phyloP scores from a whole-genome alignment of 176 grass and related monocot genomes.

The Tillandsia fasciculata region DNA sequence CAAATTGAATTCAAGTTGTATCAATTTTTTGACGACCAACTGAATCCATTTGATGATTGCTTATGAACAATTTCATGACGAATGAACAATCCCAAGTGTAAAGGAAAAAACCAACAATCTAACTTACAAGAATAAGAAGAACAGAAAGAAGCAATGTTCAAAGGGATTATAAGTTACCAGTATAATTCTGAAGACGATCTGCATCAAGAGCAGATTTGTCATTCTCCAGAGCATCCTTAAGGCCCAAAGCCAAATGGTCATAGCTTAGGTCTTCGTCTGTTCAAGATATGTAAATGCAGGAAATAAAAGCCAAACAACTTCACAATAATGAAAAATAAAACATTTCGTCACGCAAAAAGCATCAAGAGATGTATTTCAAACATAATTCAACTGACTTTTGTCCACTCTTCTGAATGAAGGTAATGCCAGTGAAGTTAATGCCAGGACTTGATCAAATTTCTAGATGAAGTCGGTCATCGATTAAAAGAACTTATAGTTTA shows the following conservation, averaged over 20 bases:
- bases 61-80: background rate
- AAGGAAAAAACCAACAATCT: background rate
- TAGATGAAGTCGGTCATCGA: no score
- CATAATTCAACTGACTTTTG: no score
- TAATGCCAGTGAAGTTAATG: no score
- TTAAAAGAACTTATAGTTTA: no score
- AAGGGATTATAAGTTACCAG: constrained; percentile 31
- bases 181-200: constrained; percentile 64
- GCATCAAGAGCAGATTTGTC: constrained; percentile 78
- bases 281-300: background rate
- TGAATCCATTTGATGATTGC: constrained; percentile 1
- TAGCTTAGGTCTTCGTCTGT: constrained; percentile 87
- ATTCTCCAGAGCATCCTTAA: constrained; percentile 74
- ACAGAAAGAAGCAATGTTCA: background rate
- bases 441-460: no score
- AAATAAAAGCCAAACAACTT: background rate
- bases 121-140: background rate
- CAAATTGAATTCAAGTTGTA: constrained; percentile 2
- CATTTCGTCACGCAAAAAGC: no score
- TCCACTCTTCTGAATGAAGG: no score
- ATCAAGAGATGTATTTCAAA: no score
- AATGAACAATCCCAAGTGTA: background rate
- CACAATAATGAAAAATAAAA: background rate
- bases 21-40: background rate
- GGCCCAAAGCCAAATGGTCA: constrained; percentile 79